Evolutionary conservation across 768 basidiomycete genomes (phyloP), one percentile per base, ranked within the genome.

Genomic region (Collybia sordida): DNA sequence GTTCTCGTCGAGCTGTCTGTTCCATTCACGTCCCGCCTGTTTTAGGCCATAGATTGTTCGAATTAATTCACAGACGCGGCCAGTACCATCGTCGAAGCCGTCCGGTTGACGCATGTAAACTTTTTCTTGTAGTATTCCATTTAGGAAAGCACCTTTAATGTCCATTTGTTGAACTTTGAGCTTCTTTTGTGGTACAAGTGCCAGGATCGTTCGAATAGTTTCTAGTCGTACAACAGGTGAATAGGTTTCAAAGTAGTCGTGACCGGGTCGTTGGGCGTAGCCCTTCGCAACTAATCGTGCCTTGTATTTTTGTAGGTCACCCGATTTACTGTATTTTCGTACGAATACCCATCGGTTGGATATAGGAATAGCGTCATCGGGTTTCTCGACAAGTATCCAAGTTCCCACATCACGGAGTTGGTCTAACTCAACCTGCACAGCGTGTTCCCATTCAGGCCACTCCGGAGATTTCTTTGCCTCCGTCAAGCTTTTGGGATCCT

Each of bases 101-200:
- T 55, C 40, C 41, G 68, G 68, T 22, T 64, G 58, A 22, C 59
- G 38, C 69, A 76, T 72, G 57, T 68, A 77, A 37, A 75, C 68
- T 3, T 54, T 38, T 25, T 57, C 55, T 27, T 50, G 27, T 57
- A 49, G 34, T 1, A 3, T 21, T 3, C 53, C 49, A 36, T 53
- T 50, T 4, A 53, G 42, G 39, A 48, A 52, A 5, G 51, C 51
- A 4, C 49, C 38, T 27, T 53, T 50, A 1, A 53, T 23, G 21
- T 54, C 53, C 15, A 54, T 36, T 38, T 54, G 53, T 14, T 35
- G 25, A 17, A 57, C 17, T 12, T 42, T 27, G 23, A 27, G 36
- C 2, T 50, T 35, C 7, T 34, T 23, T 11, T 22, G 23, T 22
- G 58, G 45, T 18, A 61, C 60, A 2, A 71, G 57, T 0, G 64